Evolutionary conservation across 768 basidiomycete genomes (phyloP), one percentile per base, ranked within the genome.

Genomic region (Amanita thiersii): DNA sequence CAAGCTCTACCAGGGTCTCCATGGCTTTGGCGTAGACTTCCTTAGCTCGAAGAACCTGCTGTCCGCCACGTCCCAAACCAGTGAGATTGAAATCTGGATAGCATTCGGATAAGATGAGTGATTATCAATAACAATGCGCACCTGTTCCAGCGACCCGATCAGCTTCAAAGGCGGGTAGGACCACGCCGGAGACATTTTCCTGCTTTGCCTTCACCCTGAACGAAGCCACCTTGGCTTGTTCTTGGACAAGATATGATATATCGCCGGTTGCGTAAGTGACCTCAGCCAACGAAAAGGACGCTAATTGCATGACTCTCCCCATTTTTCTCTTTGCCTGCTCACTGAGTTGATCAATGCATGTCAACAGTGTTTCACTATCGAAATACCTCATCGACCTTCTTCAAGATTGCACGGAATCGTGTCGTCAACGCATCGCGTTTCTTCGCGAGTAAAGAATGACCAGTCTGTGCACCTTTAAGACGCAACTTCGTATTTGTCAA

Each of bases 11-110:
- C 19, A 99, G 73, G 2, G 93, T 96, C 61, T 94, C 93, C 18
- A 98, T 80, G 1, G 96, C 96, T 57, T 98, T 97, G 1, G 94
- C 90, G 53, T 98, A 99, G 6, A 92, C 92, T 56, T 98, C 96
- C 56, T 92, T 88, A n/a, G 90, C 81, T 44, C 84, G 83, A 46
- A 92, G 71, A 5, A 99, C 83, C 58, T 98, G 93, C 62, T 98
- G 94, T 1, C 96, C 96, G 44, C 96, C 96, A 44, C 96, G 76
- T 25, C 93, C 92, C 44, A 99, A 75, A 62, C 96, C 96, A 24
- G 96, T 99, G 44, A 99, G 72, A 56, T 94, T 96, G 63, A 96
- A 96, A 54, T 96, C 94, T 94, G 47, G 2, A 30, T 9, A 39
- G 14, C 45, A 17, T 37, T 12, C 32, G 8, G 24, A 39, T 26